Base-by-base conservation (phyloP, 1,284 basidiomycete species). In the Sporisorium scitamineum region DNA sequence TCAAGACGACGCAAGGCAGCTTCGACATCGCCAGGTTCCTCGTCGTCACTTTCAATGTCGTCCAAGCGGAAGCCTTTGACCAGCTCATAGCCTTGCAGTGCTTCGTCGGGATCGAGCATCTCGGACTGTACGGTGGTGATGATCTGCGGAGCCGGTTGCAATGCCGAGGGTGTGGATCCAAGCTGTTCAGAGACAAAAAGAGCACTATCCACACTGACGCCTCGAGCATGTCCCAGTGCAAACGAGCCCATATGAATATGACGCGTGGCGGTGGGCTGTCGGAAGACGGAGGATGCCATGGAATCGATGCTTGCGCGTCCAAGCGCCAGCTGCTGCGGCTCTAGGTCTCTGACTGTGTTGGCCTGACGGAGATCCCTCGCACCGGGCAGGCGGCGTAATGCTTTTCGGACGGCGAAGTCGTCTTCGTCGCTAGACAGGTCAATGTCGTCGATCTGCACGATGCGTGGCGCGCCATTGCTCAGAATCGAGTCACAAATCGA, bases 401-500 rank as follows among this genome's bases (percentile, higher is more conserved):
- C 81, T 51, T 78, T 66, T 2, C 79, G 60, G 18, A 83, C 81
- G 1, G 73, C 79, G 26, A 73, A 81, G 53, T 82, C 80, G 51
- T 83, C 81, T 24, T 83, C 81, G 42, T 83, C 80, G 70, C 80
- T 82, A n/a, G 81, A 83, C 3, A 82, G 67, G 42, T 83, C 81
- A 14, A 83, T 79, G 53, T 83, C 81, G 51, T 83, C 81, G 31
- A 83, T 78, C 59, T 83, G 81, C 10, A 83, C 81, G 26, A 83
- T 77, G n/a, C 76, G 76, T 2, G 79, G 77, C 5, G 66, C 71
- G 13, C 57, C 67, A 18, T 67, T 60, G 57, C 66, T 70, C 45
- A 70, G 54, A 27, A 65, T 29, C 18, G 66, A 66, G 47, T 62
- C 61, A 18, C 74, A 70, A 10, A 44, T 47, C 16, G 72, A 70